Percentiles rank a stretch among this genome's conserved stretches.
These are phyloP conservation scores for Hippophae tibetana DNA, from an alignment of 306 rosid genomes.

Conservation along the genomic window DNA sequence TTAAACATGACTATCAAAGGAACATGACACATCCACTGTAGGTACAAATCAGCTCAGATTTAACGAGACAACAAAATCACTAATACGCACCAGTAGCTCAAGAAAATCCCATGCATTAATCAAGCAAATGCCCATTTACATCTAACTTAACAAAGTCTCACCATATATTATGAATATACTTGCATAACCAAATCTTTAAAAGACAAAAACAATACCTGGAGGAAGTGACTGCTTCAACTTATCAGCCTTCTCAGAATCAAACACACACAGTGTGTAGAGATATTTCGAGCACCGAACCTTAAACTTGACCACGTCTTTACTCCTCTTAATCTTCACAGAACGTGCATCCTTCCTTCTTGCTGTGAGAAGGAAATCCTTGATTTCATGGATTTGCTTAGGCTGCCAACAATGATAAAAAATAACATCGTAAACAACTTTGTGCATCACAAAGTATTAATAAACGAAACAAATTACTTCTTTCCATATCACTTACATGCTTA, in stretches of 20 bases:
- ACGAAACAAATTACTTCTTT: no score
- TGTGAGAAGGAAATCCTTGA: slow-evolving; percentile 46
- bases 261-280: slow-evolving; percentile 44
- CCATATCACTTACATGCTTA: no score
- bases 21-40: not conserved
- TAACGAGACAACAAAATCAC: not conserved
- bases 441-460: no score
- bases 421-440: not conserved
- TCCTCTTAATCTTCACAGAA: slow-evolving; percentile 41
- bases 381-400: slow-evolving; percentile 54
- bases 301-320: slow-evolving; percentile 41
- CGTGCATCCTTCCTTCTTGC: slow-evolving; percentile 55
- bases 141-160: not conserved
- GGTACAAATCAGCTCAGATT: not conserved
- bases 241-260: slow-evolving; percentile 39
- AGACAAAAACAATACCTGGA: slow-evolving; percentile 19
- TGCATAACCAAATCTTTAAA: not conserved
- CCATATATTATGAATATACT: not conserved
- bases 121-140: not conserved
- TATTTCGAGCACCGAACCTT: slow-evolving; percentile 46
- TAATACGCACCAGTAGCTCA: no score
- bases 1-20: no score
- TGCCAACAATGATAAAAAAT: not conserved
- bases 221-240: slow-evolving; percentile 52
- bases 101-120: no score